Percentiles rank a stretch among this genome's conserved stretches.
phyloP scores from a whole-genome alignment of 371 early-diverging fungal genomes.

The Rhizomucor miehei region DNA sequence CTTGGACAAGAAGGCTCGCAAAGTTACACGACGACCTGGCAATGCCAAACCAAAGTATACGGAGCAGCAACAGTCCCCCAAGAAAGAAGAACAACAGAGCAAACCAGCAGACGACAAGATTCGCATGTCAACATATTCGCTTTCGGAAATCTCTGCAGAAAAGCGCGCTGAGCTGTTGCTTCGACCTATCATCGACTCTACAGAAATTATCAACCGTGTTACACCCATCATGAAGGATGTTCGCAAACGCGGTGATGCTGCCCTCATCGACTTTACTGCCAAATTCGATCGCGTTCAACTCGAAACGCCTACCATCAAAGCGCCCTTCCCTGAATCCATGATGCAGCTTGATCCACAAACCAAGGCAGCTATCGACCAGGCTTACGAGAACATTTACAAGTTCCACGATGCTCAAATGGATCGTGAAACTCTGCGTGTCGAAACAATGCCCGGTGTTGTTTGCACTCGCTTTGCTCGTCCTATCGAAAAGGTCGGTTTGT shows the following conservation, averaged over 20 bases:
- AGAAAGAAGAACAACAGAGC: conserved; percentile 16
- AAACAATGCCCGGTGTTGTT: conserved; percentile 95
- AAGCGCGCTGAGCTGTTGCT: conserved; percentile 68
- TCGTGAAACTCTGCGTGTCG: conserved; percentile 69
- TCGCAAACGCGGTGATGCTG: conserved; percentile 80
- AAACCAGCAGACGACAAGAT: conserved; percentile 39
- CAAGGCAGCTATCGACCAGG: conserved; percentile 87
- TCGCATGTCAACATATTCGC: conserved; percentile 61
- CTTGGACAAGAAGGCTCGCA: conserved; percentile 78
- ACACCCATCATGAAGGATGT: conserved; percentile 90
- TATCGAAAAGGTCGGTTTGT: conserved; percentile 95
- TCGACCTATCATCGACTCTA: conserved; percentile 89
- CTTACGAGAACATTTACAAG: conserved; percentile 86
- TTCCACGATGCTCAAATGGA: conserved; percentile 95
- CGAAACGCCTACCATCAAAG: conserved; percentile 65
- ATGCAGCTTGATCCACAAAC: conserved; percentile 71
- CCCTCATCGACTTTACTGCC: conserved; percentile 77
- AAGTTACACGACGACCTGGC: conserved; percentile 90
- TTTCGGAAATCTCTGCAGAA: conserved; percentile 35
- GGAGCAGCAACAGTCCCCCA: conserved; percentile 15
- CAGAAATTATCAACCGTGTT: conserved; percentile 83
- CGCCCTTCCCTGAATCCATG: conserved; percentile 77
- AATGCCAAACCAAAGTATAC: conserved; percentile 85
- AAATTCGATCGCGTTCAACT: conserved; percentile 90
- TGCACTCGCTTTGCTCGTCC: conserved; percentile 92